Conservation (phyloP, 805 yeast genomes). For the Suhomyces sp. region DNA sequence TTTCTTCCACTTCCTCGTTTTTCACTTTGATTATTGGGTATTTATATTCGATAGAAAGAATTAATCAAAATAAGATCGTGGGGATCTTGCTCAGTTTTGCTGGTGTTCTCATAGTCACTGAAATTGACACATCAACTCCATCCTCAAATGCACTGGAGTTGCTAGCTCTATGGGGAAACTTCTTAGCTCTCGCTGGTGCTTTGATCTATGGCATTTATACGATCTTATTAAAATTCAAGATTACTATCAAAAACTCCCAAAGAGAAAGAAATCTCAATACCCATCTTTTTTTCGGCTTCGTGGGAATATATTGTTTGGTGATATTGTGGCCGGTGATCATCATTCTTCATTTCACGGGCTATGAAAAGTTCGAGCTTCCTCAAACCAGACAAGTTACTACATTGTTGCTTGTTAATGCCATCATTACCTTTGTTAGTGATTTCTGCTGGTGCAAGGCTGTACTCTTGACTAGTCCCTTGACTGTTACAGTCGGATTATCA, state of each 20-base stretch:
- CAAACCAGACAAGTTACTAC: constrained; percentile 47
- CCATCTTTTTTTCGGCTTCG: constrained; percentile 90
- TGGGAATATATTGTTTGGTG: constrained; percentile 77
- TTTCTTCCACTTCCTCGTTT: constrained; percentile 89
- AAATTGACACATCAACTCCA: constrained; percentile 52
- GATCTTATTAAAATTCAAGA: constrained; percentile 71
- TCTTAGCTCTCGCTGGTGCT: constrained; percentile 81
- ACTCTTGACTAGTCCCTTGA: constrained; percentile 87
- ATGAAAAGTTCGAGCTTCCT: constrained; percentile 77
- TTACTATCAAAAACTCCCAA: constrained; percentile 41
- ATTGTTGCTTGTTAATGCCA: constrained; percentile 63
- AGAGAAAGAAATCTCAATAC: constrained; percentile 79
- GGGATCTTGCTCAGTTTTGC: constrained; percentile 71
- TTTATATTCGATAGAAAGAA: constrained; percentile 64
- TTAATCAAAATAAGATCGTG: constrained; percentile 60
- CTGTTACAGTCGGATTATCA: constrained; percentile 92
- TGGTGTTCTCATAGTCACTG: constrained; percentile 81
- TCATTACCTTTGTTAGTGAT: constrained; percentile 82
- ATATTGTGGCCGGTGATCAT: constrained; percentile 81
- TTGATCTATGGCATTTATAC: constrained; percentile 90
- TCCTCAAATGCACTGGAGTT: constrained; percentile 21
- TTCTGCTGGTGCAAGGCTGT: constrained; percentile 96
- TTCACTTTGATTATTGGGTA: constrained; percentile 87
- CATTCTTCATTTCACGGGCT: constrained; percentile 57
- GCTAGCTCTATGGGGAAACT: constrained; percentile 61